phyloP scores from a whole-genome alignment of 306 rosid genomes.

The Macrotyloma uniflorum region DNA sequence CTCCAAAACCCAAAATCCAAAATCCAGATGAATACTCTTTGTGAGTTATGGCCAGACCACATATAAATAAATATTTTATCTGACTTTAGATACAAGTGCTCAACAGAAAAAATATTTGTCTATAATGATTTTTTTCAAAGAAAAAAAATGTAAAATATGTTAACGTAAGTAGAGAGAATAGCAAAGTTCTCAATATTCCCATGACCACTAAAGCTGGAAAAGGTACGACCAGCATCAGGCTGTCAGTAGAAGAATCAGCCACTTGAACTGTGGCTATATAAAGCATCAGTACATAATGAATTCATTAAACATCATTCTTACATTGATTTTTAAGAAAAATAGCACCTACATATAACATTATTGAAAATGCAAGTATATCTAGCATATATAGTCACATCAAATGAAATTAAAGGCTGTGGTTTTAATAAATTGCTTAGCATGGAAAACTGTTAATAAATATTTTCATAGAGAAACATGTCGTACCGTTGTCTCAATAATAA shows the following conservation, averaged over 20 bases:
- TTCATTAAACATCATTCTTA: background rate
- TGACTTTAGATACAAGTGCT: background rate
- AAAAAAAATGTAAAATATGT: background rate
- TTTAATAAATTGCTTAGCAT: background rate
- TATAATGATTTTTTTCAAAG: background rate
- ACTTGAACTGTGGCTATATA: constrained; percentile 8
- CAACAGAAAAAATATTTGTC: background rate
- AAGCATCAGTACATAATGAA: background rate
- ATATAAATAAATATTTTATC: background rate
- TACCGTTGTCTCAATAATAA: constrained; percentile 95
- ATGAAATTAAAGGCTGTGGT: background rate
- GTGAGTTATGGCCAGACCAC: background rate
- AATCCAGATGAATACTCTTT: background rate
- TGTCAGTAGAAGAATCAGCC: background rate
- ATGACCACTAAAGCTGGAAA: constrained; percentile 17
- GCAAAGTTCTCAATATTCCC: background rate
- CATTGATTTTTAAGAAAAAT: constrained; percentile 20
- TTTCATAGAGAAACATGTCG: constrained; percentile 38
- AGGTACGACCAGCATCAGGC: background rate
- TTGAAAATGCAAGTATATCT: constrained; percentile 20
- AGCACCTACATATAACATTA: constrained; percentile 16
- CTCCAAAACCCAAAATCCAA: background rate
- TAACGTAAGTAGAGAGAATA: background rate
- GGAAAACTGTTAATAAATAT: background rate
- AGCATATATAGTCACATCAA: constrained; percentile 21